phyloP scores from a whole-genome alignment of 345 rosid species.

The Populus ilicifolia region DNA sequence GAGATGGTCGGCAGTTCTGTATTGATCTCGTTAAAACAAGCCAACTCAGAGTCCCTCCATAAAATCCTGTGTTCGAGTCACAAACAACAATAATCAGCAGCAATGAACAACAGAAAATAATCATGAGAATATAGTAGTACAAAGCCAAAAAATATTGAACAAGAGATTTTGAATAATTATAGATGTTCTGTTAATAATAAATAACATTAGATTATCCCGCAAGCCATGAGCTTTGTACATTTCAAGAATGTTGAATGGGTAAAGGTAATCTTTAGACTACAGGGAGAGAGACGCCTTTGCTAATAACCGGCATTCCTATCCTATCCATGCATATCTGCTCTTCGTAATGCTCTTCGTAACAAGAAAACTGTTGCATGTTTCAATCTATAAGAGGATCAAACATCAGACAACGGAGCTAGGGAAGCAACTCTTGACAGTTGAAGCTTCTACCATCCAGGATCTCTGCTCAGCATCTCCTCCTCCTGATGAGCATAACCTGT shows the following conservation, averaged over 20 bases:
- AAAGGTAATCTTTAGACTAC: not conserved
- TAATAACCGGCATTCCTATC: not conserved
- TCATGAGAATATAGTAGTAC: not conserved
- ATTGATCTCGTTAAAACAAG: too few relatives aligned
- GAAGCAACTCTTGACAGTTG: not conserved
- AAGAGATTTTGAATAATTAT: too few relatives aligned
- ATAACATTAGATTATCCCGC: not conserved
- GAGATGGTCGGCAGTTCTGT: too few relatives aligned
- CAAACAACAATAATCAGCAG: not conserved
- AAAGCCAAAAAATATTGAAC: not conserved
- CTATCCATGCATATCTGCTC: not conserved
- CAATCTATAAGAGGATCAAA: not conserved
- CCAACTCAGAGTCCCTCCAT: too few relatives aligned
- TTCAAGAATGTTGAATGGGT: not conserved
- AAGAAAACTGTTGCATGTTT: not conserved
- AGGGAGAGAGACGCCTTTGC: too few relatives aligned
- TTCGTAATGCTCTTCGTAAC: not conserved
- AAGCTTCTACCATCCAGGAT: not conserved
- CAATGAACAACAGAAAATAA: not conserved
- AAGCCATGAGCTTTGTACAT: not conserved
- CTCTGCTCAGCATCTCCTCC: too few relatives aligned
- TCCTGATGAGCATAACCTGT: not conserved
- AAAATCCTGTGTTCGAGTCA: not conserved
- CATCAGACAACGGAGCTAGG: not conserved
- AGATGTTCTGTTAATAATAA: not conserved